Base-by-base conservation (phyloP, 192 early-diverging fungal genomes). In the Podila clonocystis region DNA sequence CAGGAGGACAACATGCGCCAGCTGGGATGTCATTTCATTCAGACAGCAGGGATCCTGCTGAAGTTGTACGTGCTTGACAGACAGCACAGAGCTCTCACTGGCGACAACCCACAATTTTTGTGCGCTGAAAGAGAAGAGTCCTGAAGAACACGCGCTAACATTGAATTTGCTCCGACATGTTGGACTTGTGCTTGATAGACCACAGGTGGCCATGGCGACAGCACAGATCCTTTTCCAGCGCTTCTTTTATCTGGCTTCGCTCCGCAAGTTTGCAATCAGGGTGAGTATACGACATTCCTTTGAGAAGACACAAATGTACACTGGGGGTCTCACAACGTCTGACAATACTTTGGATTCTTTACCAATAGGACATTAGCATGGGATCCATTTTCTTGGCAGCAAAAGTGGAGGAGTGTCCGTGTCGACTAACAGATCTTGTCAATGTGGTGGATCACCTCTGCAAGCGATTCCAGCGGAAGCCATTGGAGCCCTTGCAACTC, bases 161-260 rank as follows among this genome's bases (percentile, higher is more conserved):
- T 9, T 62, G 17, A 9, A 31, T 59, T 28, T 58, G 8, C 58
- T 45, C 20, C 17, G 57, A 22, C 30, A 12, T 68, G 11, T 24
- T 36, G 31, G 24, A 36, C 9, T 41, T 41, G 38, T 41, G 50
- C 45, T 49, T 28, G 55, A 73, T 77, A 96, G 97, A 22, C 96
- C 97, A 9, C 98, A 99, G 62, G 92, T 93, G 13, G 93, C 95
- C 2, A 94, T 97, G 88, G 96, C 97, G n/a, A 97, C 95, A 48
- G 96, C 97, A 3, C 97, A 98, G 78, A 93, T 97, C 1, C 84
- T 99, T 48, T 92, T 99, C 34, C 95, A 97, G 61, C 92, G 97
- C 1, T 98, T 98, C 90, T 99, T 92, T 82, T 95, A 89, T 62
- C 70, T 94, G 48, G 90, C 94, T 0, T 89, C 94, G 2, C 74